Percentiles rank a stretch among this genome's conserved stretches.
phyloP scores from a whole-genome alignment of 2,329 filamentous ascomycete genomes.

The Stachybotrys echinatus region DNA sequence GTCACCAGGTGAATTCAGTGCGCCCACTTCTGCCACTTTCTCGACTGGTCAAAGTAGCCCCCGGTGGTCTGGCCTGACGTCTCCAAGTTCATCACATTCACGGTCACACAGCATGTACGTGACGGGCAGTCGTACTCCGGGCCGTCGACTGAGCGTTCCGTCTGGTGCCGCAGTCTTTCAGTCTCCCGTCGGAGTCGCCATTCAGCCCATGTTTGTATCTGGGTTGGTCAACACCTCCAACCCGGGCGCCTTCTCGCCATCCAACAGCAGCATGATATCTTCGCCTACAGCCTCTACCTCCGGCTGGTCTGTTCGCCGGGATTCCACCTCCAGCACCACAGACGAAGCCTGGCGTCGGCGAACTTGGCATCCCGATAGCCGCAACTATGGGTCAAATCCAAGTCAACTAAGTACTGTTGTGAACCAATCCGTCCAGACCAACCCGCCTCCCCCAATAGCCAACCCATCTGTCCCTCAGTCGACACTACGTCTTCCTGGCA shows the following conservation, averaged over 20 bases:
- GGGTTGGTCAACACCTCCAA: conserved; percentile 51
- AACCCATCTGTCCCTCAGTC: conserved; percentile 48
- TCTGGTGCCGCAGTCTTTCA: conserved; percentile 72
- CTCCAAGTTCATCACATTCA: conserved; percentile 65
- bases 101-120: conserved; percentile 68
- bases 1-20: conserved; percentile 71
- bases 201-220: conserved; percentile 50
- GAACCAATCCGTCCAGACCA: conserved; percentile 57
- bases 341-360: conserved; percentile 78
- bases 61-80: conserved; percentile 64
- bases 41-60: conserved; percentile 74
- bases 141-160: conserved; percentile 76
- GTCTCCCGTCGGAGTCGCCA: conserved; percentile 53
- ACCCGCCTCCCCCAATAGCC: conserved; percentile 43
- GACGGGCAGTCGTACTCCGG: conserved; percentile 58
- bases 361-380: conserved; percentile 85
- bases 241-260: conserved; percentile 46
- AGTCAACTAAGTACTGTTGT: conserved; percentile 74
- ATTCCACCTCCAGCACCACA: conserved; percentile 54
- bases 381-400: conserved; percentile 42
- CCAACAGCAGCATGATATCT: conserved; percentile 56
- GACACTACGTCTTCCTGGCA: conserved; percentile 72
- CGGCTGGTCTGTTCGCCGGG: conserved; percentile 54
- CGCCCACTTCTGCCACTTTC: conserved; percentile 78
- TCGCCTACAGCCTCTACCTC: conserved; percentile 61